Evolutionary conservation across 306 rosid genomes (phyloP), one percentile per base, ranked within the genome.

Genomic region (Mimosa pudica): DNA sequence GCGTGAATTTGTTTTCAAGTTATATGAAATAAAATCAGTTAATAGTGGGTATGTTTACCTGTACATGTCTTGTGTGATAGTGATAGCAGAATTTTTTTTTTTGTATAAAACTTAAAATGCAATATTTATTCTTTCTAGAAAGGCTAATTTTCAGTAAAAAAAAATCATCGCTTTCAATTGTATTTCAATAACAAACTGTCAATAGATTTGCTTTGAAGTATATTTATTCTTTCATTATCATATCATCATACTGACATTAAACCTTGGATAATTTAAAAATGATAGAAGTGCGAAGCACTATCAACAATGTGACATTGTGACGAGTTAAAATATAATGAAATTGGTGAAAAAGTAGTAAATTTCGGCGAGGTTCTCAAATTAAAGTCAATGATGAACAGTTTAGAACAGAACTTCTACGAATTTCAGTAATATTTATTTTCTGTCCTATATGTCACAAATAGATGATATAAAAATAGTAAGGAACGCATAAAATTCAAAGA

Each of bases 311-410:
- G 79, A 78, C 79, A 65, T 18, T 18, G 48, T 9, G 79, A 78
- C 78, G 70, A 78, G 68, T 78, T 85, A 77, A 81, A 81, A 81
- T 85, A 82, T 47, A 49, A 8, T 51, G 18, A 81, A 77, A 61
- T 38, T 64, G 30, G 48, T 13, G 44, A 64, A 49, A 13, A 82
- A 79, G 70, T 67, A 70, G 77, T 71, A 75, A 67, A 82, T 58
- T 82, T 79, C 73, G 77, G 82, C 44, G 82, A 77, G 77, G 71
- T 68, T 78, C 66, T 8, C 10, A 46, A 38, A 60, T 77, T 14
- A 71, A 76, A 75, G 86, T 82, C 79, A 85, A 85, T 57, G 63
- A 79, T 71, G 48, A 74, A 8, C 63, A 18, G 7, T 57, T 8
- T 24, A 24, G 33, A 7, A 2, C 30, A 18, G 4, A 57, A 63